phyloP scores from a whole-genome alignment of 2,329 filamentous ascomycete genomes.

The Fusarium siculi region DNA sequence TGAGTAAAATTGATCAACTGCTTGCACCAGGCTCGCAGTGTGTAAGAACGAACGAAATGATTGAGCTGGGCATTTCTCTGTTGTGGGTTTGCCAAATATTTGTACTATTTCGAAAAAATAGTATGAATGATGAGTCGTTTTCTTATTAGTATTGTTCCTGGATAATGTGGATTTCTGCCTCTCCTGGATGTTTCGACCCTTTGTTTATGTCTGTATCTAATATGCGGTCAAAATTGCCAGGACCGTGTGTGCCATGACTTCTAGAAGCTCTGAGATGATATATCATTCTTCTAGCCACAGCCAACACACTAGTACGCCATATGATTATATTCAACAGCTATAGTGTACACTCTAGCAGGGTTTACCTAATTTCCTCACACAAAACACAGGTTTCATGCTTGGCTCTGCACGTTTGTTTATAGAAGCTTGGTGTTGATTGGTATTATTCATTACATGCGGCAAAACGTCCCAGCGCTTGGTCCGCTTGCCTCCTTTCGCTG shows the following conservation, averaged over 20 bases:
- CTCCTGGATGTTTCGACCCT: conserved; percentile 1
- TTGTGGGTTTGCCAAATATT: conserved; percentile 2
- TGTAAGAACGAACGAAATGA: neutral
- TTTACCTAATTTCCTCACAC: neutral
- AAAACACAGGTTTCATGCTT: neutral
- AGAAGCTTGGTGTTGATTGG: conserved; percentile 15
- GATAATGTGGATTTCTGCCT: neutral
- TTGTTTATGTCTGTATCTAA: conserved; percentile 3
- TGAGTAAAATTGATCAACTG: neutral
- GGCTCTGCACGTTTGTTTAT: neutral
- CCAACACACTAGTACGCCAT: neutral
- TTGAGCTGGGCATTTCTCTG: neutral
- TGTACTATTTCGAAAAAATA: neutral
- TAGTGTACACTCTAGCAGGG: neutral
- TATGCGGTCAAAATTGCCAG: neutral
- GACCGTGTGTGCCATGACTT: conserved; percentile 3
- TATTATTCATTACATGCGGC: conserved; percentile 43
- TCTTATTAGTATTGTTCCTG: conserved; percentile 8
- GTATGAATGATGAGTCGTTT: neutral
- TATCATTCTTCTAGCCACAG: conserved; percentile 18
- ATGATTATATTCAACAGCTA: neutral
- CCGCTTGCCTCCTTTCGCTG: conserved; percentile 40
- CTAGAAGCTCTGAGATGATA: conserved; percentile 2
- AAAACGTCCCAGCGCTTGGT: conserved; percentile 57
- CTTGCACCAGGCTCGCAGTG: conserved; percentile 1